Conservation (phyloP, 495 filamentous ascomycete species). For the Hyaloscypha finlandica region DNA sequence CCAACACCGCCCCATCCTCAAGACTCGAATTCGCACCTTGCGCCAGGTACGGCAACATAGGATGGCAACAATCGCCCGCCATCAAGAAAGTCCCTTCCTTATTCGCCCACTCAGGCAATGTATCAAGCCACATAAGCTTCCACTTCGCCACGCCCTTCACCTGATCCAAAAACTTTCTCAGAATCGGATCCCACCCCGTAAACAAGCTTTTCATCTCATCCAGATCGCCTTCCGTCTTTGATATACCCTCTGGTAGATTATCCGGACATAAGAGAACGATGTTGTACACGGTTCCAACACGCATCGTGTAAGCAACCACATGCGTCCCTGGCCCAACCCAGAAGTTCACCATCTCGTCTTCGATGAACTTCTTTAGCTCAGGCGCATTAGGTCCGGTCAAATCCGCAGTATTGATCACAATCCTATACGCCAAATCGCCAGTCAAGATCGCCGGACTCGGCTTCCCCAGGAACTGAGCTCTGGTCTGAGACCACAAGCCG, state of each 20-base stretch:
- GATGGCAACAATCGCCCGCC: slow-evolving; percentile 65
- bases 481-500: slow-evolving; percentile 54
- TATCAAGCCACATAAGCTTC: slow-evolving; percentile 50
- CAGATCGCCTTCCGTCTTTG: slow-evolving; percentile 44
- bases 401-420: slow-evolving; percentile 51
- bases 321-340: slow-evolving; percentile 67
- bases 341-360: slow-evolving; percentile 62
- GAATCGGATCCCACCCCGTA: slow-evolving; percentile 52
- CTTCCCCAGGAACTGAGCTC: slow-evolving; percentile 45
- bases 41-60: slow-evolving; percentile 68
- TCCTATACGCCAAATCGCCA: slow-evolving; percentile 64
- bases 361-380: slow-evolving; percentile 45
- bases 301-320: slow-evolving; percentile 58
- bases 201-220: slow-evolving; percentile 54
- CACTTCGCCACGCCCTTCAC: slow-evolving; percentile 52
- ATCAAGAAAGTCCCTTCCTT: slow-evolving; percentile 43
- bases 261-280: slow-evolving; percentile 58
- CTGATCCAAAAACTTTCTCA: slow-evolving; percentile 47
- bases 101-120: slow-evolving; percentile 43
- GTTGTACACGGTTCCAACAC: slow-evolving; percentile 54
- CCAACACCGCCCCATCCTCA: slow-evolving; percentile 57
- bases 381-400: slow-evolving; percentile 48
- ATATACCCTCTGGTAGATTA: slow-evolving; percentile 47
- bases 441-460: slow-evolving; percentile 49
- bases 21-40: slow-evolving; percentile 59